A percentile compares a stretch with the other conserved stretches of the same genome.
These are phyloP conservation scores for Cyathus striatus DNA, from an alignment of 768 basidiomycete species.

Conservation along the genomic window DNA sequence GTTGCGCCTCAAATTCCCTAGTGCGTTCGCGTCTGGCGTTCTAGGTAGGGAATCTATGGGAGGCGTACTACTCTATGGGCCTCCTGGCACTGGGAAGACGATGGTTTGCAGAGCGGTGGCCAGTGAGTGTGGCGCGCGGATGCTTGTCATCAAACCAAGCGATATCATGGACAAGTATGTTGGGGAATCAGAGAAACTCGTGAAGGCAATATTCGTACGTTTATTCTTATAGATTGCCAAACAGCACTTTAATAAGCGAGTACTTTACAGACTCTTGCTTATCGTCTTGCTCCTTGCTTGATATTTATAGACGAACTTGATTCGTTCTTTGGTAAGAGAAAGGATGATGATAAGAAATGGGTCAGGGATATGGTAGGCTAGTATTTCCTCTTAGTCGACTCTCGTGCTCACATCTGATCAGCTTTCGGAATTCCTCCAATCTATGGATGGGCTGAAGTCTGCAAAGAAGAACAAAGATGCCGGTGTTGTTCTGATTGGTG, in stretches of 20 bases:
- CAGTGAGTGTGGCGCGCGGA: slow-evolving; percentile 8
- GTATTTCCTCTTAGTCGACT: background rate
- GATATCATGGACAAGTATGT: slow-evolving; percentile 6
- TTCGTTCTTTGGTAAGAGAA: slow-evolving; percentile 39
- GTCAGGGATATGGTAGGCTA: slow-evolving; percentile 2
- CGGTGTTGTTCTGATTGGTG: slow-evolving; percentile 11
- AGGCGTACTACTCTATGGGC: slow-evolving; percentile 49
- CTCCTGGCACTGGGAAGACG: slow-evolving; percentile 48
- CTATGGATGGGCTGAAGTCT: slow-evolving; percentile 13
- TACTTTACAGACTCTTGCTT: slow-evolving; percentile 53
- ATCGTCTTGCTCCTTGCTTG: slow-evolving; percentile 69
- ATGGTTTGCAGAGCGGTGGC: slow-evolving; percentile 51
- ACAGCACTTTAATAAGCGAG: background rate
- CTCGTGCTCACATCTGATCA: background rate
- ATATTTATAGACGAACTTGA: slow-evolving; percentile 85
- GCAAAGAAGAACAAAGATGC: slow-evolving; percentile 9
- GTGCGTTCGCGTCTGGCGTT: slow-evolving; percentile 26
- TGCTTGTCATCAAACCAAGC: slow-evolving; percentile 8
- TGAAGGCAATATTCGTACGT: slow-evolving; percentile 11
- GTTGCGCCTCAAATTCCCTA: slow-evolving; percentile 8
- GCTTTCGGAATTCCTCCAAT: slow-evolving; percentile 4
- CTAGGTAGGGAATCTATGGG: slow-evolving; percentile 52
- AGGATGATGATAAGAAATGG: slow-evolving; percentile 4
- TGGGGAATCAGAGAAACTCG: slow-evolving; percentile 10
- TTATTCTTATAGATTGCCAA: background rate